Evolutionary conservation across 768 basidiomycete genomes (phyloP).

Genomic region (Boletus insuetus): DNA sequence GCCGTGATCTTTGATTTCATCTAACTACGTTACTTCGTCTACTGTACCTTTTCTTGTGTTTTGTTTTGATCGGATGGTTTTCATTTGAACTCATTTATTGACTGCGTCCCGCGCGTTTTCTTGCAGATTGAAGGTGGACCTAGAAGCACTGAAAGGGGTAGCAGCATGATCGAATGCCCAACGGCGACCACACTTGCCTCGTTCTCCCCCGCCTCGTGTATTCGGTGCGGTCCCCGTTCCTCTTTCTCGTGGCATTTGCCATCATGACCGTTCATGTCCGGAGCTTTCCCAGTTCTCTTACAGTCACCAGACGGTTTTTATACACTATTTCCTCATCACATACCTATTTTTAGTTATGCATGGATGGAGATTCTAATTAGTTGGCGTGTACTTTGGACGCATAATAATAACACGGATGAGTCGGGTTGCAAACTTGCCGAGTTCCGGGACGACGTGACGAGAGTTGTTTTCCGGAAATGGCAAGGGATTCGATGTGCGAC

Average conservation of each 20-base stretch:
- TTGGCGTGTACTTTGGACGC: slow-evolving; percentile 20
- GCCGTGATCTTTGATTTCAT: slow-evolving; percentile 54
- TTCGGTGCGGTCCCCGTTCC: slow-evolving; percentile 29
- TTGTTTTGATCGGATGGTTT: slow-evolving; percentile 11
- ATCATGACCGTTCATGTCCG: slow-evolving; percentile 13
- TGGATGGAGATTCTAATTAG: slow-evolving; percentile 22
- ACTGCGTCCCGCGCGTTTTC: slow-evolving; percentile 28
- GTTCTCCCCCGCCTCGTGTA: slow-evolving; percentile 33
- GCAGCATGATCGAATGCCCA: slow-evolving; percentile 24
- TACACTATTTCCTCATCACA: slow-evolving; percentile 27
- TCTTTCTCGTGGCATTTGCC: slow-evolving; percentile 21
- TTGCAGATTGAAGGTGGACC: slow-evolving; percentile 66
- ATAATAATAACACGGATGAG: slow-evolving; percentile 3
- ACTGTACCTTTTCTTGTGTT: slow-evolving; percentile 19
- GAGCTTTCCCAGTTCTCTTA: slow-evolving; percentile 1
- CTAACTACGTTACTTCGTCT: slow-evolving; percentile 32
- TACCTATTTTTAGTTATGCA: slow-evolving; percentile 27
- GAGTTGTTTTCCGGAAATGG: not conserved
- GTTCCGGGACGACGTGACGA: too few relatives aligned
- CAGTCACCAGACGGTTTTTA: slow-evolving; percentile 18
- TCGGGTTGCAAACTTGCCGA: too few relatives aligned
- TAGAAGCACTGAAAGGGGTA: slow-evolving; percentile 46
- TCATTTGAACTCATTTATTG: slow-evolving; percentile 37
- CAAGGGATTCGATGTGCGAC: not conserved
- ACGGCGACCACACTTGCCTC: slow-evolving; percentile 5